Base-by-base conservation (phyloP, 2,329 filamentous ascomycete genomes). In the Aureobasidium lini region DNA sequence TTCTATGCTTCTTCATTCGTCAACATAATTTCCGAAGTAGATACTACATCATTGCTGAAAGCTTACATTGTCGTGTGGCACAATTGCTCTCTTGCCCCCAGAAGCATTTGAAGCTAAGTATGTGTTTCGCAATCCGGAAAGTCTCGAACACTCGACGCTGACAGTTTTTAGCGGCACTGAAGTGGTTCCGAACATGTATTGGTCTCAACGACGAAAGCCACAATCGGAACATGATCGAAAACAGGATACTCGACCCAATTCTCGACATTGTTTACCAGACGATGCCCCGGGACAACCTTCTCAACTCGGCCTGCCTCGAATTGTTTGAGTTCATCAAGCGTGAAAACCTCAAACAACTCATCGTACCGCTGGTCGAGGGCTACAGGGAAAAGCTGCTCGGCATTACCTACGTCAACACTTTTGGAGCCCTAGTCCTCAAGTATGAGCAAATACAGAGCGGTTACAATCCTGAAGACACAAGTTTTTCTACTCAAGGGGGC, bases 261-360 rank as follows among this genome's bases (percentile, higher is more conserved):
- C 78, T 99, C 13, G 84, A 94, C 65, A 86, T 96, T 39, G 82
- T 97, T 36, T 82, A 88, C 59, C 84, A 89, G 64, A 94, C 90
- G 0, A 88, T 96, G 83, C 90, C 92, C 1, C 84, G 91, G 43
- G 93, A 99, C 72, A 97, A 96, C 66, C 80, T 99, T 3, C 80
- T 97, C 34, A 95, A 94, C 72, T 97, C 93, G 0, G 93, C 92
- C 8, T 96, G 90, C 66, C 80, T 97, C 9, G 94, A 99, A 69
- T 83, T 99, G 44, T 97, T 99, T 64, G 91, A 95, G 68, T 91
- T 87, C 68, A 89, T 97, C 67, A 90, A 87, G 70, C 75, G 77
- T 29, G 89, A 95, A 67, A 85, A 85, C 59, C 81, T 92, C 67
- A 95, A 91, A 71, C 84, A 88, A 13, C 78, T 96, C 48, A 85